Evolutionary conservation across 192 early-diverging fungal species (phyloP).

Genomic region (Dimargaris xerosporica): DNA sequence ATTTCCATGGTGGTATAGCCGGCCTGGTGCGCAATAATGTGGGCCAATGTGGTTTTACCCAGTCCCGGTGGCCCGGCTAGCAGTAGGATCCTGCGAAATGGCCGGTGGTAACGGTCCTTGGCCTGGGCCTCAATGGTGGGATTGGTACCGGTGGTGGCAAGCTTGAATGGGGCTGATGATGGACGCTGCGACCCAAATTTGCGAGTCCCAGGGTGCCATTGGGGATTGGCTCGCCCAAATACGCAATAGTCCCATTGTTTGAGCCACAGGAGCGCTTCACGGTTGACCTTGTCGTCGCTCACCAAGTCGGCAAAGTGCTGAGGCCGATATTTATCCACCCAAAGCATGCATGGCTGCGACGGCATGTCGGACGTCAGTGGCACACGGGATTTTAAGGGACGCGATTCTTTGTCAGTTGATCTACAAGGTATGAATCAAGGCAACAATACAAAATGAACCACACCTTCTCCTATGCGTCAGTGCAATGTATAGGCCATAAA

Average conservation of each 20-base stretch:
- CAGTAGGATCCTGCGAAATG: slow-evolving; percentile 37
- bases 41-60: slow-evolving; percentile 94
- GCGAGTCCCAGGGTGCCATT: background rate
- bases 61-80: slow-evolving; percentile 85
- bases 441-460: background rate
- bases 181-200: background rate
- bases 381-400: too few relatives aligned
- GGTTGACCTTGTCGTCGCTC: slow-evolving; percentile 82
- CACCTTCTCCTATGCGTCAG: background rate
- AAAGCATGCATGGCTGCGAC: slow-evolving; percentile 25
- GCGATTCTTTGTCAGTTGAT: background rate
- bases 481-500: background rate
- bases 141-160: background rate
- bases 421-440: background rate
- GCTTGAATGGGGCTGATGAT: too few relatives aligned
- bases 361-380: background rate
- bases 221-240: slow-evolving; percentile 35
- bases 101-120: slow-evolving; percentile 24
- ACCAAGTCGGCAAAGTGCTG: slow-evolving; percentile 67
- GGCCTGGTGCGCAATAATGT: slow-evolving; percentile 74
- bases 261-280: slow-evolving; percentile 83
- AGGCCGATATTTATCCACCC: slow-evolving; percentile 89
- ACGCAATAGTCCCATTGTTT: slow-evolving; percentile 96
- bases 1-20: slow-evolving; percentile 88
- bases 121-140: background rate